A percentile compares a stretch with the other conserved stretches of the same genome.
phyloP scores from a whole-genome alignment of 352 stramenopile genomes.

The Thalassiosira mediterranea region DNA sequence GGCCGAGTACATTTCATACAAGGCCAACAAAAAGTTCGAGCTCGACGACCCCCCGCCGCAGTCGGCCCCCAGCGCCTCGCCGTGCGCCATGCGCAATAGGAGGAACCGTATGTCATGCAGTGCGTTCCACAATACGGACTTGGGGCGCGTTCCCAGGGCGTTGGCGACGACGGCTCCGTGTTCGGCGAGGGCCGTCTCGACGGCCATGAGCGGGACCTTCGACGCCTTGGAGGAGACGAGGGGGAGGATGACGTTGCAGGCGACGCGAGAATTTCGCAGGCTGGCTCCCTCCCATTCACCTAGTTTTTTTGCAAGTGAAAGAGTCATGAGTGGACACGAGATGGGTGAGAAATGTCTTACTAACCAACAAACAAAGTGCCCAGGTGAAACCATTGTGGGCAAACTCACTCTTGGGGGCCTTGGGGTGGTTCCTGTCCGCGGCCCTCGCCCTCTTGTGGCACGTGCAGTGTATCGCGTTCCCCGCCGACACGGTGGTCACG shows the following conservation, averaged over 20 bases:
- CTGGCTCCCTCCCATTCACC: slow-evolving; percentile 83
- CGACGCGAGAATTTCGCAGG: slow-evolving; percentile 76
- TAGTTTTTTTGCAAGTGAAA: too few relatives aligned
- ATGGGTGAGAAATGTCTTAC: not conserved
- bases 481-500: slow-evolving; percentile 73
- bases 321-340: slow-evolving; percentile 2
- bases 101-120: slow-evolving; percentile 81
- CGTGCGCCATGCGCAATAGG: slow-evolving; percentile 75
- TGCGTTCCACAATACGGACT: slow-evolving; percentile 75
- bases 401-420: slow-evolving; percentile 69
- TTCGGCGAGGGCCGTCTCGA: slow-evolving; percentile 77
- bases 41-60: slow-evolving; percentile 77
- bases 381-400: too few relatives aligned
- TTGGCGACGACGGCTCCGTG: slow-evolving; percentile 68
- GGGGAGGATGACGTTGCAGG: slow-evolving; percentile 83
- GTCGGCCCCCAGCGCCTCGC: slow-evolving; percentile 76
- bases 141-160: slow-evolving; percentile 64
- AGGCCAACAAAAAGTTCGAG: slow-evolving; percentile 75
- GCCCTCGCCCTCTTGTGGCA: slow-evolving; percentile 69
- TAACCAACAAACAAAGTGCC: too few relatives aligned
- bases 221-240: slow-evolving; percentile 73
- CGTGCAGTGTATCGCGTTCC: slow-evolving; percentile 78
- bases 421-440: slow-evolving; percentile 72
- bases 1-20: slow-evolving; percentile 76
- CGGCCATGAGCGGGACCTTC: slow-evolving; percentile 69